phyloP scores from a whole-genome alignment of 129 eudicot species.

The Smallanthus sonchifolius region DNA sequence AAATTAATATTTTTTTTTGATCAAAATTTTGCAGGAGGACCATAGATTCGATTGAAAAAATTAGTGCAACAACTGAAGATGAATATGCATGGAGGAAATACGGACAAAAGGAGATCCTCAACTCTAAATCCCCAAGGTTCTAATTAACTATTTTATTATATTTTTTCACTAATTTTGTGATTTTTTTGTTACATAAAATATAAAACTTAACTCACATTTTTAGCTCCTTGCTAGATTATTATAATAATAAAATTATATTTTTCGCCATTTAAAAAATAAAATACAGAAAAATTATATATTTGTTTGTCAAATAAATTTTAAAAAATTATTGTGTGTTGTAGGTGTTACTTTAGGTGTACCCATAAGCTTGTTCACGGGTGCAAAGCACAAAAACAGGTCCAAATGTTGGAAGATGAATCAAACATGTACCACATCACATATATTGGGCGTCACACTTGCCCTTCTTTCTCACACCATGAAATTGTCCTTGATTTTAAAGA shows the following conservation, averaged over 20 bases:
- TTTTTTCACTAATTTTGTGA: not conserved
- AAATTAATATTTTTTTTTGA: not conserved
- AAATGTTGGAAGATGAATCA: conserved; percentile 38
- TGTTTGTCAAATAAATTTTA: no score
- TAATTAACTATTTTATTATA: not conserved
- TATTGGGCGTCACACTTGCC: conserved; percentile 58
- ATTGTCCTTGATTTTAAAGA: conserved; percentile 26
- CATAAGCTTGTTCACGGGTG: conserved; percentile 56
- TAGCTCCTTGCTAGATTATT: no score
- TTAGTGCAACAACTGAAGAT: conserved; percentile 37
- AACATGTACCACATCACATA: conserved; percentile 47
- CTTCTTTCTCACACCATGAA: conserved; percentile 5
- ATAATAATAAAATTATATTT: no score
- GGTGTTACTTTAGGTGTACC: conserved; percentile 75
- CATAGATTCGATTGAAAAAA: conserved; percentile 20
- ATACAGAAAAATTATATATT: no score
- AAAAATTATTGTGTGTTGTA: conserved; percentile 10
- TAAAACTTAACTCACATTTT: no score
- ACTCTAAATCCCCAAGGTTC: conserved; percentile 56
- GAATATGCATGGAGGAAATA: conserved; percentile 68
- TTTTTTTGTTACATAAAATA: not conserved
- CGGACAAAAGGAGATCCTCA: conserved; percentile 58
- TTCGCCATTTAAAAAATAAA: no score
- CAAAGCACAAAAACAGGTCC: conserved; percentile 63
- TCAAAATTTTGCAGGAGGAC: conserved; percentile 34